Evolutionary conservation across 108 stramenopile genomes (phyloP).

Genomic region (Bacterosira constricta): DNA sequence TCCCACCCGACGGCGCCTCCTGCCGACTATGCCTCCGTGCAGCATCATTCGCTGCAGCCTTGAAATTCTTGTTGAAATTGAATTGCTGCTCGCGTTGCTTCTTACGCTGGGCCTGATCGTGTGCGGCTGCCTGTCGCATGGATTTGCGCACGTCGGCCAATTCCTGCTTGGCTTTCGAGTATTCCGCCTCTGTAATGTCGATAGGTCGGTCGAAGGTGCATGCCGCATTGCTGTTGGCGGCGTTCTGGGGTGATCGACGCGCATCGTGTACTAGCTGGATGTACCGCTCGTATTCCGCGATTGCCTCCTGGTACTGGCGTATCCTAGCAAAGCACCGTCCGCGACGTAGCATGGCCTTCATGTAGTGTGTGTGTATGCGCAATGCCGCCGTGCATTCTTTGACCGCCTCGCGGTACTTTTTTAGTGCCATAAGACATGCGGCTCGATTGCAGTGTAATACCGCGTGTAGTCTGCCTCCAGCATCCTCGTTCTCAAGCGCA

Average conservation of each 20-base stretch:
- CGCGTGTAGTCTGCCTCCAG: slow-evolving; percentile 84
- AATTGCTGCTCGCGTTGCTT: slow-evolving; percentile 45
- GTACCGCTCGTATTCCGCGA: slow-evolving; percentile 73
- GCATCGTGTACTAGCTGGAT: slow-evolving; percentile 69
- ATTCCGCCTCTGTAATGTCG: slow-evolving; percentile 59
- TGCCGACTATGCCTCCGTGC: slow-evolving; percentile 12
- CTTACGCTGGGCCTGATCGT: slow-evolving; percentile 27
- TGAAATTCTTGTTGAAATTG: slow-evolving; percentile 50
- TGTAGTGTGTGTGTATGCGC: slow-evolving; percentile 81
- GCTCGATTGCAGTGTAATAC: slow-evolving; percentile 91
- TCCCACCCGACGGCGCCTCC: background rate
- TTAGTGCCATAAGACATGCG: slow-evolving; percentile 85
- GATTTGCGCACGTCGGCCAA: slow-evolving; percentile 58
- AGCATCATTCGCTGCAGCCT: slow-evolving; percentile 3
- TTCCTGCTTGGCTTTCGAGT: slow-evolving; percentile 62
- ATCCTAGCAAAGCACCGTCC: slow-evolving; percentile 76
- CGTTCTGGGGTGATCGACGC: slow-evolving; percentile 28
- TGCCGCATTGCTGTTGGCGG: slow-evolving; percentile 34
- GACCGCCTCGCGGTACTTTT: slow-evolving; percentile 69
- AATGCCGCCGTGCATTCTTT: slow-evolving; percentile 87
- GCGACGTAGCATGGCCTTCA: slow-evolving; percentile 87
- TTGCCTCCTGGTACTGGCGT: slow-evolving; percentile 68
- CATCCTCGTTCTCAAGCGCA: slow-evolving; percentile 42
- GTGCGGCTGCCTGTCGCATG: slow-evolving; percentile 45
- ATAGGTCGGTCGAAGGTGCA: slow-evolving; percentile 77